Evolutionary conservation across 371 early-diverging fungal genomes (phyloP).

Genomic region (Saksenaea vasiformis): DNA sequence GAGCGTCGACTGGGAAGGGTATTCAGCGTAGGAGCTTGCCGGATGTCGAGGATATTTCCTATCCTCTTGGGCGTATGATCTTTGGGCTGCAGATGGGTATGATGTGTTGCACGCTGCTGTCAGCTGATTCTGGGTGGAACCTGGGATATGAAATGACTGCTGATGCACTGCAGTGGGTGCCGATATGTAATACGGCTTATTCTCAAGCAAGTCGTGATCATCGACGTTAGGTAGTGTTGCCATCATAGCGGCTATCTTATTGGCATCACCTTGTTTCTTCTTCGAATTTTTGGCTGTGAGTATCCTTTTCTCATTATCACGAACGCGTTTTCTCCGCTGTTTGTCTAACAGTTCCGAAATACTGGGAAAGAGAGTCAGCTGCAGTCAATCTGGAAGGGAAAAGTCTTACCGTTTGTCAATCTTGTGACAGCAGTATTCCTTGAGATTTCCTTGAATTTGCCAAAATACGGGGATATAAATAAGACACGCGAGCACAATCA

Average conservation of each 20-base stretch:
- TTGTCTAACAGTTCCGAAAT: slow-evolving; percentile 40
- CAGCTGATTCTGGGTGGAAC: too few relatives aligned
- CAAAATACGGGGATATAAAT: slow-evolving; percentile 83
- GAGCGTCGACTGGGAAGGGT: too few relatives aligned
- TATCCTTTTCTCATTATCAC: slow-evolving; percentile 24
- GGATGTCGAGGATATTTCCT: too few relatives aligned
- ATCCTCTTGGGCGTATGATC: too few relatives aligned
- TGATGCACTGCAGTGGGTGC: too few relatives aligned
- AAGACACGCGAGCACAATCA: slow-evolving; percentile 62
- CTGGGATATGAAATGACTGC: too few relatives aligned
- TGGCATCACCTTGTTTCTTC: background rate
- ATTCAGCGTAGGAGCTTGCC: too few relatives aligned
- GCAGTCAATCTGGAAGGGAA: background rate
- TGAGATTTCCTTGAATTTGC: slow-evolving; percentile 85
- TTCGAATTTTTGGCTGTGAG: slow-evolving; percentile 22
- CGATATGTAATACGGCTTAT: background rate
- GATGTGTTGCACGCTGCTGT: too few relatives aligned
- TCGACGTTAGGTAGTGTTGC: slow-evolving; percentile 15
- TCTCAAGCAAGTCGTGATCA: slow-evolving; percentile 13
- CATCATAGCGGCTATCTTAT: background rate
- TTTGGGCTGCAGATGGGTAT: too few relatives aligned
- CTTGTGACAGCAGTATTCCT: slow-evolving; percentile 91
- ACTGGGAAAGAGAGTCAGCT: slow-evolving; percentile 7
- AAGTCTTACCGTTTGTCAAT: slow-evolving; percentile 77
- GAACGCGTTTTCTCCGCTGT: slow-evolving; percentile 33